Conservation (phyloP, 2,329 filamentous ascomycete genomes). For the Ophiostoma triangulosporum region DNA sequence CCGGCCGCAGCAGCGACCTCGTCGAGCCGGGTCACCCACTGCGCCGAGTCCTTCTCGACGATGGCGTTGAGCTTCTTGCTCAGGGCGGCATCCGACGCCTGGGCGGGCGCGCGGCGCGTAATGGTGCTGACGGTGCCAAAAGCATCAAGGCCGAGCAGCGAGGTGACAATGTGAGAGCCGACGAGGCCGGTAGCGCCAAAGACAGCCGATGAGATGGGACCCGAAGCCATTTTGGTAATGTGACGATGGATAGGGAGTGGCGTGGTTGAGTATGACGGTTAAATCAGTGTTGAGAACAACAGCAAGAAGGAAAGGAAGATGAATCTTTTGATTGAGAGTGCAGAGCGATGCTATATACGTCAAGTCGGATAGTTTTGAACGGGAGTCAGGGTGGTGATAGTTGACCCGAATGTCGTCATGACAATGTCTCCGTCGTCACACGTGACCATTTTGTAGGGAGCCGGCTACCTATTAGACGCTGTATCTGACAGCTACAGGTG, state of each 20-base stretch:
- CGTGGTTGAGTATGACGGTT: not conserved
- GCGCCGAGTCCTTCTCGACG: slow-evolving; percentile 50
- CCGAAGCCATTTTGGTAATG: slow-evolving; percentile 1
- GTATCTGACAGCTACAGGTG: no score
- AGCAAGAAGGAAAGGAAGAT: no score
- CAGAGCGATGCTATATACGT: not conserved
- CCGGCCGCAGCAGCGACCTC: slow-evolving; percentile 33
- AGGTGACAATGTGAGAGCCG: slow-evolving; percentile 61
- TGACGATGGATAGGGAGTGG: not conserved
- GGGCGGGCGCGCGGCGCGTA: slow-evolving; percentile 49
- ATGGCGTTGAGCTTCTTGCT: slow-evolving; percentile 52
- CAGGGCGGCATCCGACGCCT: slow-evolving; percentile 39
- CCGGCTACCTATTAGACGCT: no score
- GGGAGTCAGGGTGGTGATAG: not conserved
- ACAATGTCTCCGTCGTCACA: not conserved
- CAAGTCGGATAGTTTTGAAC: not conserved
- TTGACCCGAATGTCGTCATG: not conserved
- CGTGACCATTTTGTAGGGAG: not conserved
- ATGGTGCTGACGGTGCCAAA: slow-evolving; percentile 47
- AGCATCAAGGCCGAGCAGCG: slow-evolving; percentile 40
- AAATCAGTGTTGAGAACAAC: no score
- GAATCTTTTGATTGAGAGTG: no score
- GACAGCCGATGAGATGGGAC: slow-evolving; percentile 24
- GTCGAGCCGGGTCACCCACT: slow-evolving; percentile 52
- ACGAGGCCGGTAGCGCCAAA: slow-evolving; percentile 54